Evolutionary conservation across 1,139 yeast genomes (phyloP), one percentile per base, ranked within the genome.

Genomic region (Hansenula lynferdii): DNA sequence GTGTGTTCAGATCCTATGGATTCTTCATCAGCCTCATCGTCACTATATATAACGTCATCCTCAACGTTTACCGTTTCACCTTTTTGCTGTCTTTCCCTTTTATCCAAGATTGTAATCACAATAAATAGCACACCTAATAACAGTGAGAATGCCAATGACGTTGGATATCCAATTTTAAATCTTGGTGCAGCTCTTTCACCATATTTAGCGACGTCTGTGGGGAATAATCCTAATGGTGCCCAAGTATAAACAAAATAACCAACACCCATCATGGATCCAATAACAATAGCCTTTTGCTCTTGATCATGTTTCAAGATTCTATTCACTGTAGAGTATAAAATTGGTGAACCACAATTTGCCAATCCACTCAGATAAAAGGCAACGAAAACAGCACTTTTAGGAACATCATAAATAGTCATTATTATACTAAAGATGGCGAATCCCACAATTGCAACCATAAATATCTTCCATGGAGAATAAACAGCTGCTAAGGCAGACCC

Each of bases 141-240:
- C 3, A 27, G 12, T 11, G 26, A 8, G 10, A 27, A 21, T 3
- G 29, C 36, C 10, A 34, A 18, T 15, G 23, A 11, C 10, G 31
- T 22, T 22, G 36, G 36, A 34, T 27, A 34, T 14, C 36, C 36
- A n/a, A 27, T 22, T 20, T 20, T 27, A 25, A 25, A 34, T 8
- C 23, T 18, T 7, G 36, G 36, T 17, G 36, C 36, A 6, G 36
- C 36, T 27, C 31, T 20, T 5, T 27, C 20, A 15, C 36, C 36
- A 14, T 34, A 27, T 8, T 10, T 24, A 5, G 26, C 26, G 15
- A 25, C 36, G 11, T n/a, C n/a, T n/a, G 36, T 34, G 26, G 36
- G 36, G n/a, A 21, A 34, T 16, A 34, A 20, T 7, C 31, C 36
- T 20, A 34, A 27, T 12, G 36, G 36, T 6, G 31, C 31, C 36